Conservation (phyloP, 2,329 filamentous ascomycete species). For the Talaromyces sp. region DNA sequence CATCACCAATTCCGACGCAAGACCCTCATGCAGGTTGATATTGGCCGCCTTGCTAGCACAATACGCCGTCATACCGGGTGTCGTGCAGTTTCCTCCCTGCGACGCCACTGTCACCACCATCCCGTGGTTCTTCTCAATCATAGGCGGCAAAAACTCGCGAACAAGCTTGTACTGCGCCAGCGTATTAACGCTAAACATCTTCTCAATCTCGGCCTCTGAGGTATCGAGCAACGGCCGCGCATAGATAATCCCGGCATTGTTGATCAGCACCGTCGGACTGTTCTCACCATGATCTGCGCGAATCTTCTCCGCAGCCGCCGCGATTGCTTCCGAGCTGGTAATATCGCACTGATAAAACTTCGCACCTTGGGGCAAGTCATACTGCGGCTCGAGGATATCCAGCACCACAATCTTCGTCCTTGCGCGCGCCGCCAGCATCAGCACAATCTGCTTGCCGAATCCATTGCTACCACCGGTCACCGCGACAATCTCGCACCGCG, state of each 20-base stretch:
- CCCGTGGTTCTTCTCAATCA: slow-evolving; percentile 43
- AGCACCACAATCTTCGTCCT: slow-evolving; percentile 62
- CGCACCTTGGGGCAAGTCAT: slow-evolving; percentile 15
- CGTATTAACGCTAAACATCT: slow-evolving; percentile 44
- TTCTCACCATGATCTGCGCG: slow-evolving; percentile 21
- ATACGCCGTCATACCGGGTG: slow-evolving; percentile 45
- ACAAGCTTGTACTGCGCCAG: slow-evolving; percentile 43
- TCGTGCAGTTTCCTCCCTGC: slow-evolving; percentile 39
- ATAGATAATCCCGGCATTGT: slow-evolving; percentile 41
- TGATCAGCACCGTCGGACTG: slow-evolving; percentile 36
- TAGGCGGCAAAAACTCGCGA: slow-evolving; percentile 43
- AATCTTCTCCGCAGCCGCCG: slow-evolving; percentile 23
- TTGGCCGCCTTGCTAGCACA: slow-evolving; percentile 43
- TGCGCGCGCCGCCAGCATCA: slow-evolving; percentile 57
- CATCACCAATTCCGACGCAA: slow-evolving; percentile 24
- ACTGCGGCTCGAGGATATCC: slow-evolving; percentile 58
- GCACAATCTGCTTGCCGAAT: slow-evolving; percentile 63
- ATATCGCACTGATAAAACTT: slow-evolving; percentile 24
- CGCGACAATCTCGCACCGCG: slow-evolving; percentile 59
- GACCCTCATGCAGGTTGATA: slow-evolving; percentile 45
- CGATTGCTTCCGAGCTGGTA: slow-evolving; percentile 15
- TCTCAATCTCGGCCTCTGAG: slow-evolving; percentile 31
- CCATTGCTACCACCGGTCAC: slow-evolving; percentile 70
- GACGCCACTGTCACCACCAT: slow-evolving; percentile 51
- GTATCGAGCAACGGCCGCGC: slow-evolving; percentile 38